Evolutionary conservation across 1,139 yeast species (phyloP), one percentile per base, ranked within the genome.

Genomic region (Wickerhamomyces sp.): DNA sequence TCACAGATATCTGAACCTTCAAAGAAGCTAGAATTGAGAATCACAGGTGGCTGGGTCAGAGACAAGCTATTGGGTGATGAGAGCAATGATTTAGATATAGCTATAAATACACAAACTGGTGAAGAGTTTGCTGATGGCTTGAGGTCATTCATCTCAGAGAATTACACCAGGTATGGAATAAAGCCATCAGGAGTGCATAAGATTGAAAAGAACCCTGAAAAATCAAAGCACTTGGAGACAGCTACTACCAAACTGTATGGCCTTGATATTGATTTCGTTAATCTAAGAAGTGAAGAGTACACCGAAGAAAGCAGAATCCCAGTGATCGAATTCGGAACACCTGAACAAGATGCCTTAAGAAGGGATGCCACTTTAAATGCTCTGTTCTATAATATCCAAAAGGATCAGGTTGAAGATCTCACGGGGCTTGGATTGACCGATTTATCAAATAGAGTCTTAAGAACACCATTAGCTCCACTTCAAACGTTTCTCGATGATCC

Each of bases 41-140:
- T 92, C 51, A 90, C 97, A 0, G 99, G 99, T 25, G 99, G 99
- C 1, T 92, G 99, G 99, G 99, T 92, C 6, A 74, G 99, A 53
- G 99, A 92, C 61, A 92, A 92, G 64, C 65, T 92, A 28, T 67
- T 94, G 29, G 95, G 95, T 0, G 70, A 73, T 36, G 79, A 76
- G 25, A 81, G 94, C 39, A 81, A 92, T 56, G 99, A 92, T 60
- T 68, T 92, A 31, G 99, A 92, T 55, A 86, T 92, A 40, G 97
- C 97, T 7, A 76, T 94, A 42, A 89, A 92, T 59, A 70, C 70
- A 42, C 64, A 87, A 54, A 76, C 95, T 0, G 99, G 99, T 1
- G 88, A 85, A 56, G 81, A 80, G 31, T 92, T 94, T 65, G 97
- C 95, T 1, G 68, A 69, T 35, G 74, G 73, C 16, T 64, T 92